A percentile compares a stretch with the other conserved stretches of the same genome.
Evolutionary conservation across 1,284 basidiomycete species (phyloP).

Genomic region (Ceratobasidium sp.): DNA sequence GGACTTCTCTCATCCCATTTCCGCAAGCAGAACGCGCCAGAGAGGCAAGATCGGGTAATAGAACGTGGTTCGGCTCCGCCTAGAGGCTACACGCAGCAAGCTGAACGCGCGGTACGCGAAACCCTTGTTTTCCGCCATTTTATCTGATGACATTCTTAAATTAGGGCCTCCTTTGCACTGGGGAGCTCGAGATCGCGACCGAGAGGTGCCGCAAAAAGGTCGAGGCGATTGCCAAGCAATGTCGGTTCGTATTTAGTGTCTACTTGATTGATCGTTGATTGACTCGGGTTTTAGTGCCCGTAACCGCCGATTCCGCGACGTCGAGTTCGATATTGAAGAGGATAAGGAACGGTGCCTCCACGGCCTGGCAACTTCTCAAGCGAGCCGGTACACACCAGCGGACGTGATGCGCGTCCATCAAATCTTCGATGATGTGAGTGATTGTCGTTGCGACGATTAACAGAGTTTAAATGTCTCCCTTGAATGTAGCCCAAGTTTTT

Average conservation of each 20-base stretch:
- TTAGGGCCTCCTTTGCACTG: not conserved
- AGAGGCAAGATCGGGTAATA: constrained; percentile 1
- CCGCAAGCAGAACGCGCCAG: constrained; percentile 17
- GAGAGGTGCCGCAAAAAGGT: not conserved
- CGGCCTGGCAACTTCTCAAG: constrained; percentile 31
- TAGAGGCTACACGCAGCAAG: not conserved
- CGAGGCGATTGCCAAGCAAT: not conserved
- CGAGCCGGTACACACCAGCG: constrained; percentile 14
- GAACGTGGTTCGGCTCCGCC: not conserved
- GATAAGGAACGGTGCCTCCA: constrained; percentile 49
- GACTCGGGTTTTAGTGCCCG: not conserved
- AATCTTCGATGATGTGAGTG: constrained; percentile 59
- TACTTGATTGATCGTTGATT: no score
- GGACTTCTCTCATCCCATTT: constrained; percentile 28
- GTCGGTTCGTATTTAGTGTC: not conserved
- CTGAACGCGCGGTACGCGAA: no score
- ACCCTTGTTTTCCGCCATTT: no score
- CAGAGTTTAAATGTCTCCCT: not conserved
- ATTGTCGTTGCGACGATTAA: not conserved
- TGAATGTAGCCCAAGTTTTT: constrained; percentile 59
- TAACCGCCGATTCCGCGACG: constrained; percentile 46
- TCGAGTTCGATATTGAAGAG: constrained; percentile 50
- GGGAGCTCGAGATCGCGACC: no score
- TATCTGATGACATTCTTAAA: no score
- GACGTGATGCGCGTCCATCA: constrained; percentile 59